Conservation (phyloP, 768 basidiomycete genomes). For the Leccinum disarticulatum region DNA sequence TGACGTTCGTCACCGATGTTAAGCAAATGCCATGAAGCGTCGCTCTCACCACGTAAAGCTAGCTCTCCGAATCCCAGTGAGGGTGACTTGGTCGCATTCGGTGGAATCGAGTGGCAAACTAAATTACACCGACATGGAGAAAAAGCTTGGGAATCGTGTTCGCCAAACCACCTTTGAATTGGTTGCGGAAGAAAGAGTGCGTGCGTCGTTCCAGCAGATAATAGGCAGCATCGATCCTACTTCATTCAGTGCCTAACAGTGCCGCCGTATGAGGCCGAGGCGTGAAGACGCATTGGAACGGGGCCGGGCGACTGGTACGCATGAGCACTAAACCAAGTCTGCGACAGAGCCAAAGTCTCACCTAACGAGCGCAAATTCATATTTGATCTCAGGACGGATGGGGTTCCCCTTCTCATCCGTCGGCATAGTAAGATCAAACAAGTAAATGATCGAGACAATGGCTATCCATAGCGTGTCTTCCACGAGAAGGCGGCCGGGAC, state of each 20-base stretch:
- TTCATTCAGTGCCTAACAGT: not conserved
- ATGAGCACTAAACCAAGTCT: not conserved
- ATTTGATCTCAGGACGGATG: not conserved
- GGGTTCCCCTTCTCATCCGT: not conserved
- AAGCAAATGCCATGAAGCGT: too few species aligned
- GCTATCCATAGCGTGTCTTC: conserved; percentile 8
- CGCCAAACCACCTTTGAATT: not conserved
- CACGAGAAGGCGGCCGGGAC: conserved; percentile 6
- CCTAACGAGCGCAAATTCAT: conserved; percentile 3
- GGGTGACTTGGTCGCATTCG: not conserved
- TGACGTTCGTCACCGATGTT: too few species aligned
- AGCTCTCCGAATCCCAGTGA: not conserved
- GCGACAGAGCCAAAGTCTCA: not conserved
- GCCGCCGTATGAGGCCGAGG: not conserved
- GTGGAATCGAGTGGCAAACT: not conserved
- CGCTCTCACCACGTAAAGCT: not conserved
- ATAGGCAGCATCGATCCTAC: not conserved
- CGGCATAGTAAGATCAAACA: conserved; percentile 7
- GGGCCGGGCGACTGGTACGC: too few species aligned
- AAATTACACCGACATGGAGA: not conserved
- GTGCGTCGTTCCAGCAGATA: not conserved
- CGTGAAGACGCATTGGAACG: conserved; percentile 1
- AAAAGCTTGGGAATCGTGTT: not conserved
- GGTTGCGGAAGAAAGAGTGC: not conserved
- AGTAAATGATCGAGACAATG: not conserved